Percentiles rank a stretch among this genome's conserved stretches.
Conservation (phyloP, 2,329 filamentous ascomycete species). For the Pseudogymnoascus sp. region DNA sequence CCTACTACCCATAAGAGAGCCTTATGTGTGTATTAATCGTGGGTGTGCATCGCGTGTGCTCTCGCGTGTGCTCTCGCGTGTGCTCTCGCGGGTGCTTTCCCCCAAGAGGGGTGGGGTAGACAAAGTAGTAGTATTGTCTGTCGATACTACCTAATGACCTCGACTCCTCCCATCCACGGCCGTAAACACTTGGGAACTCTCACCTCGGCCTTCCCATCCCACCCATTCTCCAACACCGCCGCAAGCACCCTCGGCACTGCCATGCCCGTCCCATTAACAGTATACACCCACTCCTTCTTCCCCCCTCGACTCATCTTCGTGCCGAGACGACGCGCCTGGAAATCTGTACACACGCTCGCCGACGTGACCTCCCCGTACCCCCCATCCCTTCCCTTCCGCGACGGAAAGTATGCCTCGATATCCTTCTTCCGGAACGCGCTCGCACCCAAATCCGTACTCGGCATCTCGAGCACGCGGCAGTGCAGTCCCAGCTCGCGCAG, state of each 20-base stretch:
- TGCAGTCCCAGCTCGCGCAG: constrained; percentile 68
- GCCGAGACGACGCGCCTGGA: constrained; percentile 75
- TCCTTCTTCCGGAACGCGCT: constrained; percentile 82
- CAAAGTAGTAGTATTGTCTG: too few relatives aligned
- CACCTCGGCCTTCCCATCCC: constrained; percentile 64
- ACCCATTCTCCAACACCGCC: constrained; percentile 83
- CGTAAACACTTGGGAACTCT: constrained; percentile 70
- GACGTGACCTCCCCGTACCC: constrained; percentile 94
- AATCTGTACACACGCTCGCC: constrained; percentile 87
- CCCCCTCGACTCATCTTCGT: constrained; percentile 58
- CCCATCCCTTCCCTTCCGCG: constrained; percentile 54
- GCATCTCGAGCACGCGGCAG: constrained; percentile 91
- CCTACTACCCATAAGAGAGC: too few relatives aligned
- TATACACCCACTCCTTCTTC: constrained; percentile 68
- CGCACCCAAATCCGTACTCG: constrained; percentile 77
- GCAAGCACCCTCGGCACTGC: constrained; percentile 86
- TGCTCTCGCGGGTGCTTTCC: too few relatives aligned
- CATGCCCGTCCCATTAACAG: constrained; percentile 87
- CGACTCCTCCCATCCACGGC: constrained; percentile 74
- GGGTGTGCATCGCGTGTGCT: too few relatives aligned
- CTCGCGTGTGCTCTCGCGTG: too few relatives aligned
- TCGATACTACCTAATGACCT: constrained; percentile 44
- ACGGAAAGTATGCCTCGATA: constrained; percentile 92
- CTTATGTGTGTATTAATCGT: too few relatives aligned
- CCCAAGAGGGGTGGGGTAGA: too few relatives aligned